Percentiles rank a stretch among this genome's conserved stretches.
Evolutionary conservation across 2,329 filamentous ascomycete species (phyloP).

Genomic region (Trichoderma sp.): DNA sequence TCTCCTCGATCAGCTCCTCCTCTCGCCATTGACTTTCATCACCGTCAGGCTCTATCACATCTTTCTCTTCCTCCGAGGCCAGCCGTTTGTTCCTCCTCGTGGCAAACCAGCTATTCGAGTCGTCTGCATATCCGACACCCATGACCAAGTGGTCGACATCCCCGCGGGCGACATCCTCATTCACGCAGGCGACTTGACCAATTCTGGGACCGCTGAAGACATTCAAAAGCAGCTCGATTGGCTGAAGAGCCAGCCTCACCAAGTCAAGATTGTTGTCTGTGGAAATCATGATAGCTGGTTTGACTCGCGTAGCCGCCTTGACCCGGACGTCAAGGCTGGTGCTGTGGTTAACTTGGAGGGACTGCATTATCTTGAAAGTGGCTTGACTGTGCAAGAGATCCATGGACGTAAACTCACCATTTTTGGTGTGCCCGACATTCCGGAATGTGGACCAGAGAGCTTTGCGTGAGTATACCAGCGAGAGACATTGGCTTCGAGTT

Average conservation of each 20-base stretch:
- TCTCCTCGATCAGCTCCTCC: constrained; percentile 61
- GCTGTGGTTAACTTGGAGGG: constrained; percentile 61
- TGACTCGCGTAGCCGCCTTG: constrained; percentile 61
- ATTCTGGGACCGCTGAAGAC: constrained; percentile 66
- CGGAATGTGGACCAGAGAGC: constrained; percentile 66
- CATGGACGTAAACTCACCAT: constrained; percentile 54
- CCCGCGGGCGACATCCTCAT: constrained; percentile 82
- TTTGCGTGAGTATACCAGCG: constrained; percentile 50
- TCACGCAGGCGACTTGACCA: constrained; percentile 83
- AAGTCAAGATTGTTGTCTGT: constrained; percentile 76
- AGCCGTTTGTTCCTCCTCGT: constrained; percentile 57
- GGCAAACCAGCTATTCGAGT: constrained; percentile 63
- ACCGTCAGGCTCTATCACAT: constrained; percentile 62
- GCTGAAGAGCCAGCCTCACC: constrained; percentile 71
- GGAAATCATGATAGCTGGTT: constrained; percentile 92
- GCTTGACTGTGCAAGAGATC: constrained; percentile 62
- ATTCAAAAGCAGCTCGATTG: constrained; percentile 85
- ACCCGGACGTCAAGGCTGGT: constrained; percentile 53
- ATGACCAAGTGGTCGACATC: constrained; percentile 60
- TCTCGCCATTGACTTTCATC: constrained; percentile 65
- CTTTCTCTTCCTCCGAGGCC: constrained; percentile 65
- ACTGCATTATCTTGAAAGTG: constrained; percentile 74
- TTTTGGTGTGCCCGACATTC: constrained; percentile 81
- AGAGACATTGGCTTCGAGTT: background rate
- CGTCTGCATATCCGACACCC: constrained; percentile 89